These are phyloP conservation scores for Trichophyton simii DNA, from an alignment of 2,329 filamentous ascomycete species.

Conservation along the genomic window DNA sequence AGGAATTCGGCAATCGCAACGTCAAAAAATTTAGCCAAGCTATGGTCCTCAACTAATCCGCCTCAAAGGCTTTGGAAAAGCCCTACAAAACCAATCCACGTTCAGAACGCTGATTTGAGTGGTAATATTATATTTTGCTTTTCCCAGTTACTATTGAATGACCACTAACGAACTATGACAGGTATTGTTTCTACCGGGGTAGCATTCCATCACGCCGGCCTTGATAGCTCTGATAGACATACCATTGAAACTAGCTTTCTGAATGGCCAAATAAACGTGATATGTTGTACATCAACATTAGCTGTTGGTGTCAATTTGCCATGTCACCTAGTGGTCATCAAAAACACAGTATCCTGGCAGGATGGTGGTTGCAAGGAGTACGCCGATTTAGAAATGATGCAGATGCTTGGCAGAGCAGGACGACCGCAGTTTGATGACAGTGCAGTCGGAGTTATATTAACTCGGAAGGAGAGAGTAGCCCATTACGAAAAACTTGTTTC, in stretches of 20 bases:
- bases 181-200: slow-evolving; percentile 48
- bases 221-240: slow-evolving; percentile 51
- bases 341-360: slow-evolving; percentile 59
- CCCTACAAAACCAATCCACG: slow-evolving; percentile 39
- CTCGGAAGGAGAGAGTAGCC: slow-evolving; percentile 48
- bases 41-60: slow-evolving; percentile 45
- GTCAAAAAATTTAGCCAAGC: slow-evolving; percentile 52
- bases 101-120: slow-evolving; percentile 50
- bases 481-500: slow-evolving; percentile 63
- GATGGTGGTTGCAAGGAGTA: slow-evolving; percentile 54
- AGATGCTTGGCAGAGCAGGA: slow-evolving; percentile 78
- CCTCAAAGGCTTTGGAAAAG: slow-evolving; percentile 51
- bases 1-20: slow-evolving; percentile 57
- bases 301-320: slow-evolving; percentile 75
- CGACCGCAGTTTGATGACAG: slow-evolving; percentile 70
- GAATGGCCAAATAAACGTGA: slow-evolving; percentile 59
- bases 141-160: slow-evolving; percentile 16
- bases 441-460: slow-evolving; percentile 69
- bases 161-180: slow-evolving; percentile 15
- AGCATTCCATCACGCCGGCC: slow-evolving; percentile 70
- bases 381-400: slow-evolving; percentile 73
- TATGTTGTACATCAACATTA: slow-evolving; percentile 77
- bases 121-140: slow-evolving; percentile 29
- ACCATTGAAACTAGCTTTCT: slow-evolving; percentile 57
- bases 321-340: slow-evolving; percentile 71